phyloP scores from a whole-genome alignment of 805 yeast genomes.

The Sugiyamaella boreocaroliniensis region DNA sequence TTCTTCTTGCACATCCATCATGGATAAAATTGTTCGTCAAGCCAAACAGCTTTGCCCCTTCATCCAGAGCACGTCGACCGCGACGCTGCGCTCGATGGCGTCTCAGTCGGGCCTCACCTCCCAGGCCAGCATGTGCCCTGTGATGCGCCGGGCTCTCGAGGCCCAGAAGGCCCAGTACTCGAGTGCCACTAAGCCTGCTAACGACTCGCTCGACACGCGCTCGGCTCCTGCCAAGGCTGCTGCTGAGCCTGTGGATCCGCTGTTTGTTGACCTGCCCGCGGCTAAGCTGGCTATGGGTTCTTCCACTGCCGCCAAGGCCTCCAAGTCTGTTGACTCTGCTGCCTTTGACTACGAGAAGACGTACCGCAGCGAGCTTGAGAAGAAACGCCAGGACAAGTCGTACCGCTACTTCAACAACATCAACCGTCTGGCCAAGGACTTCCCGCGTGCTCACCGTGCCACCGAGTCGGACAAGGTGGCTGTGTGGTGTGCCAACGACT shows the following conservation, averaged over 20 bases:
- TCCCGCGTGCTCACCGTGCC: slow-evolving; percentile 86
- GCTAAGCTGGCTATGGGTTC: slow-evolving; percentile 6
- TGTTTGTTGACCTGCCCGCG: slow-evolving; percentile 29
- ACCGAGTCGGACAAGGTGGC: slow-evolving; percentile 69
- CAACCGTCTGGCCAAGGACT: slow-evolving; percentile 89
- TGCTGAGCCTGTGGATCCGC: slow-evolving; percentile 28
- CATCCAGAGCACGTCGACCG: slow-evolving; percentile 51
- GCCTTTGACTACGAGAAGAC: slow-evolving; percentile 65
- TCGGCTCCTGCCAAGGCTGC: slow-evolving; percentile 16
- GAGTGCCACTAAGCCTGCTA: slow-evolving; percentile 36
- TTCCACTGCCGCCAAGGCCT: background rate
- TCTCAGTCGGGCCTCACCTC: slow-evolving; percentile 36
- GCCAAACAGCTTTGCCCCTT: slow-evolving; percentile 82
- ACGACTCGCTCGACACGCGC: slow-evolving; percentile 2
- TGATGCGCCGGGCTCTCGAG: slow-evolving; percentile 74
- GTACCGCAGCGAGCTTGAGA: slow-evolving; percentile 57
- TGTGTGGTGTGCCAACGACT: slow-evolving; percentile 99
- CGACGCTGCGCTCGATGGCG: slow-evolving; percentile 53
- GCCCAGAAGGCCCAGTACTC: slow-evolving; percentile 22
- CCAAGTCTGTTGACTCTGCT: background rate
- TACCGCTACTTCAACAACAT: slow-evolving; percentile 96
- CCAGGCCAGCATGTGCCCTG: slow-evolving; percentile 78
- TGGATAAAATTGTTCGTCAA: slow-evolving; percentile 76
- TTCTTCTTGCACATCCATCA: slow-evolving; percentile 24
- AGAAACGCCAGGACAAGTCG: slow-evolving; percentile 81